phyloP scores from a whole-genome alignment of 805 yeast species.

The Yarrowia sp. region DNA sequence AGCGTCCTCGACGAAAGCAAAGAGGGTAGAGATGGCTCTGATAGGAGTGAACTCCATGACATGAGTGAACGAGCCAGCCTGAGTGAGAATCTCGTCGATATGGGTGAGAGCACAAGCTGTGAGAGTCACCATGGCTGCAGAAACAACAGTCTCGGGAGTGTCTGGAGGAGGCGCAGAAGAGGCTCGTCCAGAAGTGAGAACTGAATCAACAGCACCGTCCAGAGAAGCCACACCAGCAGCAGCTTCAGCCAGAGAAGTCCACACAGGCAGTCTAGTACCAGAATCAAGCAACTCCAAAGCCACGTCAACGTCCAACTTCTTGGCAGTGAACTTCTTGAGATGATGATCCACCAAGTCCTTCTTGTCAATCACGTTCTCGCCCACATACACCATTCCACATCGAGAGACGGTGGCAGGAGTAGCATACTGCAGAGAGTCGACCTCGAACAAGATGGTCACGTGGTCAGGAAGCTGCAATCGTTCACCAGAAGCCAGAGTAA shows the following conservation, averaged over 20 bases:
- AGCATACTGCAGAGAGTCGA: conserved; percentile 66
- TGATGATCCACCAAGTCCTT: conserved; percentile 46
- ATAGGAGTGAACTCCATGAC: conserved; percentile 58
- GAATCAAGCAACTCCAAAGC: conserved; percentile 15
- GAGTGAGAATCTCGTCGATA: conserved; percentile 45
- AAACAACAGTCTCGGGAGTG: background rate
- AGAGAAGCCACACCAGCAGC: conserved; percentile 8
- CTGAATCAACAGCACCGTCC: background rate
- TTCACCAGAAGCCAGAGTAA: conserved; percentile 91
- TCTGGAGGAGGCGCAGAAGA: conserved; percentile 18
- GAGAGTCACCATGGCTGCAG: conserved; percentile 5
- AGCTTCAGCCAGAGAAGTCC: conserved; percentile 6
- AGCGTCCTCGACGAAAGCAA: conserved; percentile 53
- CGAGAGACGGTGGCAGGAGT: conserved; percentile 93
- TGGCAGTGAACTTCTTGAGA: conserved; percentile 21
- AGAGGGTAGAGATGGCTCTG: conserved; percentile 54
- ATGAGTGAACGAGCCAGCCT: conserved; percentile 53
- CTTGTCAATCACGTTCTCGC: conserved; percentile 48
- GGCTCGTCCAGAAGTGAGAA: background rate
- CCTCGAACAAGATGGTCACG: conserved; percentile 77
- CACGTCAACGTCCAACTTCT: conserved; percentile 3
- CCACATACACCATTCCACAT: conserved; percentile 87
- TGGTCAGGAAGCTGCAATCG: conserved; percentile 70
- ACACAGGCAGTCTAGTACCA: conserved; percentile 14
- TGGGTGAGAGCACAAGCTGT: conserved; percentile 15